Conservation (phyloP, 2,329 filamentous ascomycete species). For the Fusarium sp. region DNA sequence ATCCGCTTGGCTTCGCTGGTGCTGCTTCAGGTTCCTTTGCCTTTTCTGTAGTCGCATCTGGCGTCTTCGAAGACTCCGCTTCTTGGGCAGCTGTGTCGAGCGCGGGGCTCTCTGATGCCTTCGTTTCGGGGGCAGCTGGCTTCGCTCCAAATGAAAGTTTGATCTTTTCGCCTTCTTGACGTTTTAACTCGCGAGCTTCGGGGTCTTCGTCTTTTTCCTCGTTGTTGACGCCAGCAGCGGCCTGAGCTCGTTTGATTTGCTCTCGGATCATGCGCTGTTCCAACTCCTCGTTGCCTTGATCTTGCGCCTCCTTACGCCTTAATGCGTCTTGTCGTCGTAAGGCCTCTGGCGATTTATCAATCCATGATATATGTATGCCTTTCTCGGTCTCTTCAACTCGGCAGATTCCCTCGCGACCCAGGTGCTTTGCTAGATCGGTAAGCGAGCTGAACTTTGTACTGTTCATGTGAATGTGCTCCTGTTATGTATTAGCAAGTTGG, state of each 20-base stretch:
- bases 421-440: conserved; percentile 88
- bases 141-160: conserved; percentile 74
- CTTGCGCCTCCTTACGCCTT: conserved; percentile 84
- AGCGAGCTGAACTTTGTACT: conserved; percentile 54
- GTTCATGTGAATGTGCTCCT: conserved; percentile 84
- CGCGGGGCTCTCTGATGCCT: conserved; percentile 37
- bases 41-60: conserved; percentile 17
- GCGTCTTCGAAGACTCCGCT: conserved; percentile 14
- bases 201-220: conserved; percentile 57
- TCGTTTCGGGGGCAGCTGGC: conserved; percentile 38
- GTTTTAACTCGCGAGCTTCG: conserved; percentile 63
- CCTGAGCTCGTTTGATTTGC: conserved; percentile 83
- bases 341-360: conserved; percentile 91
- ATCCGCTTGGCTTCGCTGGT: conserved; percentile 50
- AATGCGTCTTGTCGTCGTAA: conserved; percentile 84
- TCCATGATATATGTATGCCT: conserved; percentile 87
- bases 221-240: conserved; percentile 58
- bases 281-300: conserved; percentile 89
- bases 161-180: conserved; percentile 80
- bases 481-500: not conserved
- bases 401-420: conserved; percentile 89
- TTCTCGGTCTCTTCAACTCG: conserved; percentile 90
- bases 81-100: conserved; percentile 19
- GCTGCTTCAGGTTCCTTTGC: conserved; percentile 30
- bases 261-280: conserved; percentile 86